Base-by-base conservation (phyloP, 2,329 filamentous ascomycete genomes). In the Tricladium varicosporioides region DNA sequence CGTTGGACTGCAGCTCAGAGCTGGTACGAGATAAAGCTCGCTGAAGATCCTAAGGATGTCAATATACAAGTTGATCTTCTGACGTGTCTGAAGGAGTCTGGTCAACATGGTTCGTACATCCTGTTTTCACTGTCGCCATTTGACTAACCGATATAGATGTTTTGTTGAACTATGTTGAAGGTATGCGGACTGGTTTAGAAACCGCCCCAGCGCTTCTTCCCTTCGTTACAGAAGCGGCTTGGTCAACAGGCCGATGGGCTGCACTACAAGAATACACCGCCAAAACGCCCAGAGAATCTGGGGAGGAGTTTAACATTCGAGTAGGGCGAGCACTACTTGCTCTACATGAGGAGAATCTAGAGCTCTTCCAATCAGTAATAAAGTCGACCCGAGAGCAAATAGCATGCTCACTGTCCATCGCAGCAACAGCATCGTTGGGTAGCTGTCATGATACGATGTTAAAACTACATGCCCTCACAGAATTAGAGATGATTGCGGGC, bases 1-100 rank as follows among this genome's bases (percentile, higher is more conserved):
- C 82, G 92, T 60, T 99, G 94, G 92, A 87, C 90, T 14, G 91
- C 93, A 51, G 94, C 92, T 19, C 94, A 97, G 74, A 96, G 91
- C 61, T 99, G 95, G 94, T 97, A 97, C 72, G 92, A 99, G 70
- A 86, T 96, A 62, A 87, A 92, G 61, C 79, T 97, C 33, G 87
- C 89, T 2, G 86, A 94, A 65, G 81, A 88, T 47, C 92, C 93
- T 0, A 79, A 87, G 53, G 87, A 96, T 68, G 71, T 82, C 15
- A 88, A 95, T 56, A 80, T 89, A 11, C 92, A 97, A 70, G 79
- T 90, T 56, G 89, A 95, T 65, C 80, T 99, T 36, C 77, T 99
- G 53, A 89, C 86, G 31, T 97, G 94, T 66, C 78, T 99, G 9
- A 92, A 92, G 69, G 92, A 97, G 70, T 96, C 92, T n/a, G 94